These are phyloP conservation scores for Anthoceros angustus DNA, from an alignment of 225 moss, liverwort and hornwort genomes.

Conservation along the genomic window DNA sequence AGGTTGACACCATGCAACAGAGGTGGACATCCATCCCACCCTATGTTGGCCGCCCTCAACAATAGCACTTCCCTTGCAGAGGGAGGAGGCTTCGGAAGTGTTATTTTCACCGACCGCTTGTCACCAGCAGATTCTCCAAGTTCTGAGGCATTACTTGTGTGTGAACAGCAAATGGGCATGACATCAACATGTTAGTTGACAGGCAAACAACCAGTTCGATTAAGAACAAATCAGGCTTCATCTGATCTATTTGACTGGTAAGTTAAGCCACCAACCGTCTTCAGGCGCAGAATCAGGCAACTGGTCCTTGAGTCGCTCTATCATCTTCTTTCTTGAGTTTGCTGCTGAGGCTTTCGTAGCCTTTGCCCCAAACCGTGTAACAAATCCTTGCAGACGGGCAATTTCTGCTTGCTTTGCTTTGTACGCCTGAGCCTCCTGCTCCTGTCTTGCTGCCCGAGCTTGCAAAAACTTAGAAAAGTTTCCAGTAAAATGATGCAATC, in stretches of 20 bases:
- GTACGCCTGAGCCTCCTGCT: conserved; percentile 88
- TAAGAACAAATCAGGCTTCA: no score
- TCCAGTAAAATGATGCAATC: conserved; percentile 72
- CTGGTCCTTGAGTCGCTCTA: conserved; percentile 64
- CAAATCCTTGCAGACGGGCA: conserved; percentile 77
- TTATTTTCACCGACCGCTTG: conserved; percentile 65
- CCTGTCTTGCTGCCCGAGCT: conserved; percentile 73
- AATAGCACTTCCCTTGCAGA: conserved; percentile 59
- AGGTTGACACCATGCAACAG: conserved; percentile 55
- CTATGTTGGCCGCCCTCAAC: conserved; percentile 57
- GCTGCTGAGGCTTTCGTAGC: conserved; percentile 96
- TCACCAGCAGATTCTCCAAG: conserved; percentile 67
- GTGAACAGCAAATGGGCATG: not conserved
- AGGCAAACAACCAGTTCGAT: no score
- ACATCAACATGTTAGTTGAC: not conserved
- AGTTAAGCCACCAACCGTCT: conserved; percentile 25
- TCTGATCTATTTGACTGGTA: no score
- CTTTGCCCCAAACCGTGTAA: conserved; percentile 89
- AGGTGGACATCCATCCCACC: conserved; percentile 51
- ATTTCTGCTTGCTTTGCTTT: conserved; percentile 96
- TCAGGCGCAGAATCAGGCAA: conserved; percentile 72
- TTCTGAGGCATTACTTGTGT: conserved; percentile 17
- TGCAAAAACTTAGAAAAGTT: conserved; percentile 70
- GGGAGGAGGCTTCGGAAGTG: conserved; percentile 71
- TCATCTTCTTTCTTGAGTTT: conserved; percentile 93